phyloP scores from a whole-genome alignment of 257 asterid species.

The Lithospermum erythrorhizon region DNA sequence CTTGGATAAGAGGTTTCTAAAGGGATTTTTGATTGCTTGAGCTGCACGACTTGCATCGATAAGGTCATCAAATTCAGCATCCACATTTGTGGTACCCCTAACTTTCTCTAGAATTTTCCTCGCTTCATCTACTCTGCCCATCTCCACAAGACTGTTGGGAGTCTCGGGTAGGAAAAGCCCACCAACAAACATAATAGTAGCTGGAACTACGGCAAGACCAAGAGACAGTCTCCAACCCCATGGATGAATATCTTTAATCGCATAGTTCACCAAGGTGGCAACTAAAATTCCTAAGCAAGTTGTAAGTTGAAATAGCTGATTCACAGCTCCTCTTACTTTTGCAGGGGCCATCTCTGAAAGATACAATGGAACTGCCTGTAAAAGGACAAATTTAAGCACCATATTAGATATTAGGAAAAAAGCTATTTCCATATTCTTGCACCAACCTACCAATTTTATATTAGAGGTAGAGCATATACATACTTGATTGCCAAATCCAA shows the following conservation, averaged over 20 bases:
- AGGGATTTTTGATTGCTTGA: constrained; percentile 49
- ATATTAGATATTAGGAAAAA: no score
- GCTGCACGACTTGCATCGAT: constrained; percentile 56
- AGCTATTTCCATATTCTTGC: background rate
- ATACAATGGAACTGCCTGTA: constrained; percentile 70
- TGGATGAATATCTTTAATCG: constrained; percentile 37
- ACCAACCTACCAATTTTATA: no score
- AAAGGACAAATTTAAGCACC: background rate
- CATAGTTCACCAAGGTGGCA: constrained; percentile 57
- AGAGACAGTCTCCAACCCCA: constrained; percentile 83
- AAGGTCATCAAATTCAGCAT: constrained; percentile 58
- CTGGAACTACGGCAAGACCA: constrained; percentile 63
- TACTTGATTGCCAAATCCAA: constrained; percentile 81
- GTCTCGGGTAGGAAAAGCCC: constrained; percentile 72
- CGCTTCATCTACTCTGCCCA: constrained; percentile 45
- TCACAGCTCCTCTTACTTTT: constrained; percentile 53
- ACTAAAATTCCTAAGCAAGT: constrained; percentile 57
- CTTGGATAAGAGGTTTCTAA: constrained; percentile 36
- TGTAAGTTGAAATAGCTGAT: constrained; percentile 60
- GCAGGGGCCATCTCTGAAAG: constrained; percentile 87
- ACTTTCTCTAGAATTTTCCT: constrained; percentile 37
- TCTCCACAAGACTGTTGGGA: constrained; percentile 69
- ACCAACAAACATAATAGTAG: constrained; percentile 44
- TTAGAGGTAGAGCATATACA: background rate
- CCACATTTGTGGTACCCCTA: constrained; percentile 55